A percentile compares a stretch with the other conserved stretches of the same genome.
Evolutionary conservation across 1,284 basidiomycete genomes (phyloP).

Genomic region (Naganishia cerealis): DNA sequence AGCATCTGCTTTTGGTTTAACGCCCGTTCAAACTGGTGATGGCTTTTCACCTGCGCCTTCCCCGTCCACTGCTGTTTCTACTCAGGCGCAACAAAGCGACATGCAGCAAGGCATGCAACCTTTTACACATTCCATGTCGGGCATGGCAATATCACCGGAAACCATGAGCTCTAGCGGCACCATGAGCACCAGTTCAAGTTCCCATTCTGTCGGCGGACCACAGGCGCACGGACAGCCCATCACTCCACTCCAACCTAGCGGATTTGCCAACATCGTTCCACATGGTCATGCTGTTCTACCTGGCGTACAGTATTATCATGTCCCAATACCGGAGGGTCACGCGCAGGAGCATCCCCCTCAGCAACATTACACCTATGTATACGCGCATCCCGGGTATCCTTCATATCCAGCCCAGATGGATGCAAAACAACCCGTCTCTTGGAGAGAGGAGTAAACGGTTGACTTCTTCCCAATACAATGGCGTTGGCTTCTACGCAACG

Average conservation of each 20-base stretch:
- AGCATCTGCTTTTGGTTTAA: conserved; percentile 49
- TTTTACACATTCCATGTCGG: conserved; percentile 41
- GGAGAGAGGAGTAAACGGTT: conserved; percentile 8
- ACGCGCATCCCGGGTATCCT: conserved; percentile 27
- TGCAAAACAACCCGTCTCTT: conserved; percentile 27
- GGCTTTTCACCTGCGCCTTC: conserved; percentile 38
- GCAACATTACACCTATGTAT: conserved; percentile 30
- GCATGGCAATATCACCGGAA: conserved; percentile 47
- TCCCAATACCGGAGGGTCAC: conserved; percentile 29
- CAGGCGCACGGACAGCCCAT: conserved; percentile 40
- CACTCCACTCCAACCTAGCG: conserved; percentile 36
- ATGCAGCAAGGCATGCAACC: conserved; percentile 35
- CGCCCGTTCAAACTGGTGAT: conserved; percentile 40
- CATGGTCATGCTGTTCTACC: conserved; percentile 15
- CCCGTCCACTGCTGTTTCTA: conserved; percentile 32
- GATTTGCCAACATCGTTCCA: conserved; percentile 35
- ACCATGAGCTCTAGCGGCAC: conserved; percentile 34
- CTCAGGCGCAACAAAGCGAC: conserved; percentile 38
- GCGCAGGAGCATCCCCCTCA: conserved; percentile 27
- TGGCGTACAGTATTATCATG: conserved; percentile 36
- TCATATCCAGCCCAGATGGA: conserved; percentile 17
- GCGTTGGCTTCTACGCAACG: not conserved
- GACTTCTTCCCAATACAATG: not conserved
- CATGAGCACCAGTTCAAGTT: conserved; percentile 30
- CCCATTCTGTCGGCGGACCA: conserved; percentile 33